Percentiles rank a stretch among this genome's conserved stretches.
Evolutionary conservation across 2,329 filamentous ascomycete genomes (phyloP).

Genomic region (Blumeria graminis): DNA sequence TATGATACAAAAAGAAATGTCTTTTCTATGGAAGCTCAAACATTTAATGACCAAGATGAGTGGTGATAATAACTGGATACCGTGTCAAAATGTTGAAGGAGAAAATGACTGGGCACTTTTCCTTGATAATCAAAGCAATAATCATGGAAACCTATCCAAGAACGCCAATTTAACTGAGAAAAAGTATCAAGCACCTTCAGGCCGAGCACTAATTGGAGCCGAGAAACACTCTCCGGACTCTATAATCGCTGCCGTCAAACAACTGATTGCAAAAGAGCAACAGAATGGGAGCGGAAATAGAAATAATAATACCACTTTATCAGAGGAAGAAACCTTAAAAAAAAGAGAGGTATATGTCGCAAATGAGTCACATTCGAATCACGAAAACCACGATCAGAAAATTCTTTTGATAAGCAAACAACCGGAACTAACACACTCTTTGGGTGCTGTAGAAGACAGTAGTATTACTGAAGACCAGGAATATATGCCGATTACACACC

Average conservation of each 20-base stretch:
- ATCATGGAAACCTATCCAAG: conserved; percentile 6
- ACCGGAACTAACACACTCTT: background rate
- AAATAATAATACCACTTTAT: background rate
- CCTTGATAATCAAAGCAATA: conserved; percentile 11
- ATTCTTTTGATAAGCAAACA: background rate
- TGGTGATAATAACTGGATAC: conserved; percentile 48
- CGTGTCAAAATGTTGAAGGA: conserved; percentile 32
- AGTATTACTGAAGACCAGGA: conserved; percentile 14
- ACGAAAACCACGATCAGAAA: background rate
- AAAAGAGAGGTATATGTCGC: background rate
- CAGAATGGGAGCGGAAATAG: background rate
- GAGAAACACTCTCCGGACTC: conserved; percentile 1
- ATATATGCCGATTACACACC: conserved; percentile 21
- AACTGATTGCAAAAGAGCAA: background rate
- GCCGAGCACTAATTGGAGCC: conserved; percentile 3
- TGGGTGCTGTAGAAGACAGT: background rate
- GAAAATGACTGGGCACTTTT: conserved; percentile 30
- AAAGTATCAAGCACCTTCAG: conserved; percentile 10
- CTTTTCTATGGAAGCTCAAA: conserved; percentile 49
- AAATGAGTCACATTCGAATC: background rate
- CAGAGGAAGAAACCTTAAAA: background rate
- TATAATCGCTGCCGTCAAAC: conserved; percentile 2
- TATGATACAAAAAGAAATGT: conserved; percentile 53
- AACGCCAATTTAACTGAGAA: conserved; percentile 9
- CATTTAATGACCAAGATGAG: conserved; percentile 47